Evolutionary conservation across 176 grass and related monocot genomes (phyloP), one percentile per base, ranked within the genome.

Genomic region (Leersia perrieri): DNA sequence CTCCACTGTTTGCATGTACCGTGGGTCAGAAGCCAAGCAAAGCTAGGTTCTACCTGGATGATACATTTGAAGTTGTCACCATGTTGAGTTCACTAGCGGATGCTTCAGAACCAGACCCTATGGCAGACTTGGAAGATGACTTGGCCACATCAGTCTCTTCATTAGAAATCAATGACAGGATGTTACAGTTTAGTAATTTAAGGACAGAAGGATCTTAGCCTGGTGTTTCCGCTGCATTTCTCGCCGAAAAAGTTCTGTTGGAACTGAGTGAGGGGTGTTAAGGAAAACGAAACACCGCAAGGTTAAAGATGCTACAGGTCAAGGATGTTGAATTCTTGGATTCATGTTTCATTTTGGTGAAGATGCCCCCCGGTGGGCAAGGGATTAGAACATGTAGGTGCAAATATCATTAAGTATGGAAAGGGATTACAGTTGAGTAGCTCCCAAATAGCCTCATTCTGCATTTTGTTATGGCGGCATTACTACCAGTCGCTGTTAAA

Each of bases 1-100:
- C 90, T 5, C 76, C 88, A 22, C 63, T 97, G 30, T 97, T 91
- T 84, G 94, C 82, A 49, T 97, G 94, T 79, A 93, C 94, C 1
- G 94, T 97, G 25, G 94, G 94, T 33, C 94, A 97, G 86, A 97
- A 97, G 79, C 91, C 94, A 0, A 97, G 94, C 88, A 97, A 93
- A 84, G 94, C 94, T 28, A 89, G 84, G 68, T 97, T 93, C 70
- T 97, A 97, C 78, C 87, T 97, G 73, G 94, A 97, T 32, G 94
- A 97, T 79, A 87, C 94, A 42, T 83, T 74, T 36, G 94, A 93
- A 57, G 94, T 97, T 22, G 77, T 93, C 63, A 89, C 32, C 65
- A 97, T 97, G 91, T 86, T 97, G 32, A 81, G 89, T 33, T 71
- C 86, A 38, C 88, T 97, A 63, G 94, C 91, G 18, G 88, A 97